phyloP scores from a whole-genome alignment of 1,284 basidiomycete genomes.

The Boletus sp. region DNA sequence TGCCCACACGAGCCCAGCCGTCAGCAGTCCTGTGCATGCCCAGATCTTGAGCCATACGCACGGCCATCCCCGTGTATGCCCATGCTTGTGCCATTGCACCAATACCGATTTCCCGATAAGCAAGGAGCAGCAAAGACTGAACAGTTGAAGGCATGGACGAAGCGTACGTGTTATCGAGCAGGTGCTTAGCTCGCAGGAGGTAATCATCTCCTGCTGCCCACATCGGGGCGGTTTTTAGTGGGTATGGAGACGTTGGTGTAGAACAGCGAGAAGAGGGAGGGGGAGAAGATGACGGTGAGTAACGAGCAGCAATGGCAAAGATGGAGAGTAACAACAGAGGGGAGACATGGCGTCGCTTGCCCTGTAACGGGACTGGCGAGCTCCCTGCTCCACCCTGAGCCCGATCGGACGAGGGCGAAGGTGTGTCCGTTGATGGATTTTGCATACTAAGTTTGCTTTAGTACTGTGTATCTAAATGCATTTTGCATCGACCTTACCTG shows the following conservation, averaged over 20 bases:
- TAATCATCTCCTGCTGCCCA: slow-evolving; percentile 80
- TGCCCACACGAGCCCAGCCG: slow-evolving; percentile 57
- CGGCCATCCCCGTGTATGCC: slow-evolving; percentile 76
- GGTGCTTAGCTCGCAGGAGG: slow-evolving; percentile 61
- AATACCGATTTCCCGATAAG: slow-evolving; percentile 80
- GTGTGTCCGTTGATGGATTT: slow-evolving; percentile 23
- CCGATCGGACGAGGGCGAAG: slow-evolving; percentile 33
- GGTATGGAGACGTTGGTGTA: slow-evolving; percentile 39
- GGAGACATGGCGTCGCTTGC: slow-evolving; percentile 49
- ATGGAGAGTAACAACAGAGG: slow-evolving; percentile 70
- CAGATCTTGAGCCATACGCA: slow-evolving; percentile 82
- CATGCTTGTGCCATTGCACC: slow-evolving; percentile 86
- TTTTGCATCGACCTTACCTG: slow-evolving; percentile 31
- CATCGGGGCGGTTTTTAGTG: slow-evolving; percentile 56
- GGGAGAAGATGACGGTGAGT: slow-evolving; percentile 39
- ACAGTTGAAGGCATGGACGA: slow-evolving; percentile 63
- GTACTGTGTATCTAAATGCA: not conserved
- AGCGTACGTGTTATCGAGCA: slow-evolving; percentile 67
- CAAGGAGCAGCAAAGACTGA: slow-evolving; percentile 75
- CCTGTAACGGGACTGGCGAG: slow-evolving; percentile 38
- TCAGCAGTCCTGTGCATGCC: slow-evolving; percentile 82
- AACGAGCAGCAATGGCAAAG: slow-evolving; percentile 74
- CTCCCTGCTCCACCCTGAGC: slow-evolving; percentile 24
- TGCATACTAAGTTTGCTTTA: slow-evolving; percentile 21
- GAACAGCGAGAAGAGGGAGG: slow-evolving; percentile 38